Evolutionary conservation across 1,284 basidiomycete species (phyloP).

Genomic region (Coniophora puteana): DNA sequence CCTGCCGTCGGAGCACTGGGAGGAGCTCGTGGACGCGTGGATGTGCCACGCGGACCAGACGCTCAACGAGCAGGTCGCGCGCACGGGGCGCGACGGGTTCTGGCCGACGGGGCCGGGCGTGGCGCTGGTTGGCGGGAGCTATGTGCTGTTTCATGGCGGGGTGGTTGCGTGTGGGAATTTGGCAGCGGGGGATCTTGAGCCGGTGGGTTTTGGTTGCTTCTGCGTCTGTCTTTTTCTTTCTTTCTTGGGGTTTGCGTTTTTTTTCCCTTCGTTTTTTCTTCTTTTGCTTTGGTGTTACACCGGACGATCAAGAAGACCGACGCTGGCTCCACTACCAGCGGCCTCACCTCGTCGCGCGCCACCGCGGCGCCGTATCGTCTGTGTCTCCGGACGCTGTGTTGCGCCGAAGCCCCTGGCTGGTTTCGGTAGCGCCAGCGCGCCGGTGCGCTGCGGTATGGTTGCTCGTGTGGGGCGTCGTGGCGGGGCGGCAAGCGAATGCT

Average conservation of each 20-base stretch:
- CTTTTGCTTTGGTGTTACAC: conserved; percentile 14
- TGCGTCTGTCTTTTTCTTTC: conserved; percentile 12
- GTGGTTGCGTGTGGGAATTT: conserved; percentile 56
- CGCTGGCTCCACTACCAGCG: conserved; percentile 74
- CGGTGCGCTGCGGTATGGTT: conserved; percentile 33
- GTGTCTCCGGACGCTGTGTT: conserved; percentile 15
- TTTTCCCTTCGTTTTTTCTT: conserved; percentile 25
- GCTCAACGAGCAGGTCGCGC: conserved; percentile 65
- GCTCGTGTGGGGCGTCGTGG: too few relatives aligned
- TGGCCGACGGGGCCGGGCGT: conserved; percentile 66
- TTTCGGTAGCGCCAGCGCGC: conserved; percentile 34
- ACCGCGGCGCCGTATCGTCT: too few relatives aligned
- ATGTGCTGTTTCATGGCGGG: conserved; percentile 71
- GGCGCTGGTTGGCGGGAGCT: conserved; percentile 83
- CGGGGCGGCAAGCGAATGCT: too few relatives aligned
- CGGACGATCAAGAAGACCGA: conserved; percentile 88
- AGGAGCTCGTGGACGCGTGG: conserved; percentile 95
- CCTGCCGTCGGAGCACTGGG: conserved; percentile 94
- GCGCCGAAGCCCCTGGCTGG: conserved; percentile 49
- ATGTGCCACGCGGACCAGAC: conserved; percentile 95
- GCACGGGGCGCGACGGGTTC: conserved; percentile 59
- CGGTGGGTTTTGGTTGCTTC: conserved; percentile 47
- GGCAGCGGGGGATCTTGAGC: conserved; percentile 37
- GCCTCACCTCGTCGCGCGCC: conserved; percentile 37
- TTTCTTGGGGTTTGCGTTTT: too few relatives aligned